Base-by-base conservation (phyloP, 257 asterid species). In the Linderniella brevidens region DNA sequence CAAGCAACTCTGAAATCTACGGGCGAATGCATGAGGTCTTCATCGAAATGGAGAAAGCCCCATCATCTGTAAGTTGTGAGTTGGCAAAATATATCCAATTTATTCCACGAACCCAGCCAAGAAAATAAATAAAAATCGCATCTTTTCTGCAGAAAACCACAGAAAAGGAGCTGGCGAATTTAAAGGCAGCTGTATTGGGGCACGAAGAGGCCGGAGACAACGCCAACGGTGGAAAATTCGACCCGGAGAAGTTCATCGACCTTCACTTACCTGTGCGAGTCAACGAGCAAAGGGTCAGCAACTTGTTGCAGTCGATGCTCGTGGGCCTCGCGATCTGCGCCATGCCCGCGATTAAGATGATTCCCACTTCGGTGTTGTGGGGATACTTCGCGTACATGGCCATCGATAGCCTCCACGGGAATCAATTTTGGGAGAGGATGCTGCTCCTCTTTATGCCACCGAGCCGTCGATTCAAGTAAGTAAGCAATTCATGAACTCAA, bases 371-470 rank as follows among this genome's bases (percentile, higher is more conserved):
- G 0, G 96, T 85, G 52, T 71, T 85, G 50, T 85, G 96, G 98
- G 96, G 98, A 37, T 90, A 85, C 70, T 90, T 90, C 35, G 98
- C 98, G 20, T 90, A 90, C 75, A 90, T 90, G 98, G 96, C 98
- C 35, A 76, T 79, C 6, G 98, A 90, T 48, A 85, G 96, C 62
- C 94, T 90, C 46, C 94, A 94, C 0, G 98, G 98, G 1, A 85
- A 81, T 58, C 98, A 85, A 66, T 81, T 85, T 51, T 85, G 94
- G 94, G 98, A 90, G 70, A 79, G 98, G 77, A 32, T 85, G 42
- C 58, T 65, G 55, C 75, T 85, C 57, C 78, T 90, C 39, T 68
- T 84, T 6, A 68, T 85, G 60, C 82, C 98, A 56, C 66, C 81
- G 0, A 66, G 96, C 20, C 86, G 98, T 56, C 92, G 93, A 53